Percentiles rank a stretch among this genome's conserved stretches.
phyloP scores from a whole-genome alignment of 2,329 filamentous ascomycete genomes.

The Hymenoscyphus fructigenus region DNA sequence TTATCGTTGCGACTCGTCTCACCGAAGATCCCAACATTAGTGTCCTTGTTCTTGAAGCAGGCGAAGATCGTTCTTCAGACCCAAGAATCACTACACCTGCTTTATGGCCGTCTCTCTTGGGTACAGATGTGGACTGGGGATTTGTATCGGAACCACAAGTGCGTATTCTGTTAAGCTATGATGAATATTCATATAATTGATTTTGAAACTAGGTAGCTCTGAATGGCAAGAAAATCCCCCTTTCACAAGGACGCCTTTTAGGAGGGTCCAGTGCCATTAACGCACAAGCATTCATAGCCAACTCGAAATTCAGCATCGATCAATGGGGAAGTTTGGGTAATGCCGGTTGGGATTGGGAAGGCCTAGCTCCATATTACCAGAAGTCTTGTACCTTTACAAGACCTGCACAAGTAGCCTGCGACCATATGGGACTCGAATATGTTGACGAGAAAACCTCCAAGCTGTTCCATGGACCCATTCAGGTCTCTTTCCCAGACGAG shows the following conservation, averaged over 20 bases:
- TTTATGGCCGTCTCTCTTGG: not conserved
- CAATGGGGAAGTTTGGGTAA: slow-evolving; percentile 43
- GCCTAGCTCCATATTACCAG: slow-evolving; percentile 41
- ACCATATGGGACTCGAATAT: slow-evolving; percentile 12
- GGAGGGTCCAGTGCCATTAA: slow-evolving; percentile 41
- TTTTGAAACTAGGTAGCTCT: not conserved
- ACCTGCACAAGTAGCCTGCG: slow-evolving; percentile 6
- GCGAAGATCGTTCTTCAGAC: not conserved
- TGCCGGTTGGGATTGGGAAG: slow-evolving; percentile 41
- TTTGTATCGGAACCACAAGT: slow-evolving; percentile 1
- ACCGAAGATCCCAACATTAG: not conserved
- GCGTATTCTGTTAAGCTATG: not conserved
- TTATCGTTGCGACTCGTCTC: not conserved
- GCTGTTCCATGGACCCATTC: slow-evolving; percentile 18
- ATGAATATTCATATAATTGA: not conserved
- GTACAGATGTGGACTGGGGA: not conserved
- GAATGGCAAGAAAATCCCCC: slow-evolving; percentile 7
- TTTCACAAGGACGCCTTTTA: slow-evolving; percentile 37
- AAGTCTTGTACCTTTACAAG: slow-evolving; percentile 32
- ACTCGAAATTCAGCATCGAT: slow-evolving; percentile 36
- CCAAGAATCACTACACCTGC: slow-evolving; percentile 4
- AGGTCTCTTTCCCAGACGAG: slow-evolving; percentile 41
- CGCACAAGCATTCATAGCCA: slow-evolving; percentile 29
- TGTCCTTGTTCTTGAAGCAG: slow-evolving; percentile 1
- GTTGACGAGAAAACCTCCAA: slow-evolving; percentile 9